A percentile compares a stretch with the other conserved stretches of the same genome.
Conservation (phyloP, 2,329 filamentous ascomycete species). For the Fusarium ramigenum region DNA sequence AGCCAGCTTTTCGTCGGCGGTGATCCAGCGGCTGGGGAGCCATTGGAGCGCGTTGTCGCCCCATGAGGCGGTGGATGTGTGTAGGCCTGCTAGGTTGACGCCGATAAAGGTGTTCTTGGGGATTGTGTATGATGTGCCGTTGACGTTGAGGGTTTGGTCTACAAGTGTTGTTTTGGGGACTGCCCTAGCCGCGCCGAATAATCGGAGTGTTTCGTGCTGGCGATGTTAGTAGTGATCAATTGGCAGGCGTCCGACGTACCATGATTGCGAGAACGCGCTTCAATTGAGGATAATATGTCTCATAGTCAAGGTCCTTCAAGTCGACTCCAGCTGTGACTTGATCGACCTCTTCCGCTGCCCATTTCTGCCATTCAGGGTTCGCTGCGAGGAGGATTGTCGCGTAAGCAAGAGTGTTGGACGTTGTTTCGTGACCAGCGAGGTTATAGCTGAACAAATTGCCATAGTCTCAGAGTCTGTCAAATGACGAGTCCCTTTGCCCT, state of each 20-base stretch:
- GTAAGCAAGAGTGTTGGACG: constrained; percentile 56
- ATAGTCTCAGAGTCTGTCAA: constrained; percentile 56
- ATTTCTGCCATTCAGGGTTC: constrained; percentile 55
- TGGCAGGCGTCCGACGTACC: background rate
- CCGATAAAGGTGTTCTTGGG: constrained; percentile 31
- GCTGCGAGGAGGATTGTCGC: constrained; percentile 55
- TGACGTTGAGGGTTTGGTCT: constrained; percentile 25
- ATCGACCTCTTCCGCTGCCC: constrained; percentile 52
- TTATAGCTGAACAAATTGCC: constrained; percentile 60
- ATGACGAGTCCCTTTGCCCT: constrained; percentile 18
- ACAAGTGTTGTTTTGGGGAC: constrained; percentile 28
- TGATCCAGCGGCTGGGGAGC: constrained; percentile 36
- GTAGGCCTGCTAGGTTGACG: constrained; percentile 31
- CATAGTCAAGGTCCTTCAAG: constrained; percentile 29
- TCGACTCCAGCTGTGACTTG: constrained; percentile 16
- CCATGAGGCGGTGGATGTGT: constrained; percentile 31
- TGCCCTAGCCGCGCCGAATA: constrained; percentile 32
- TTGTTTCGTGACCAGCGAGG: constrained; percentile 62
- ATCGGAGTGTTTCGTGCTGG: constrained; percentile 33
- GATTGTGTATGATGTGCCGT: constrained; percentile 26
- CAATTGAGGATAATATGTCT: constrained; percentile 30
- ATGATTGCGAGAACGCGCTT: constrained; percentile 34
- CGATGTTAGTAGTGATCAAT: background rate
- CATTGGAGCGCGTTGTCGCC: constrained; percentile 31
- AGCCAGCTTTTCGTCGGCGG: constrained; percentile 14